phyloP scores from a whole-genome alignment of 1,284 basidiomycete genomes.

The Ceratobasidium sp. region DNA sequence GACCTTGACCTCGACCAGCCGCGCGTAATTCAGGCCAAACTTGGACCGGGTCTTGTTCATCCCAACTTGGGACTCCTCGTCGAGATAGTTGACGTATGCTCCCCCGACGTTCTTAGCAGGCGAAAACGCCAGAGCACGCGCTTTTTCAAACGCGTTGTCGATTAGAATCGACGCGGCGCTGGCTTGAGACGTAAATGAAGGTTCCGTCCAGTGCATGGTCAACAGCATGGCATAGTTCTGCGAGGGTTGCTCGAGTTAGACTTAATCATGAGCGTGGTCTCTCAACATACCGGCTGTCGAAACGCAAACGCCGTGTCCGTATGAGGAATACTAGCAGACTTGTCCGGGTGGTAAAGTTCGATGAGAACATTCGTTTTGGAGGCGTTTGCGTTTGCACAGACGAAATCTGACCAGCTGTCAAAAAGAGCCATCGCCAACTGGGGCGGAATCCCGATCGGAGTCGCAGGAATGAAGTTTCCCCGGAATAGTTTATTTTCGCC shows the following conservation, averaged over 20 bases:
- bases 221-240: slow-evolving; percentile 44
- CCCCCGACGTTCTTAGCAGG: slow-evolving; percentile 32
- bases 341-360: slow-evolving; percentile 62
- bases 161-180: slow-evolving; percentile 23
- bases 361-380: slow-evolving; percentile 55
- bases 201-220: slow-evolving; percentile 39
- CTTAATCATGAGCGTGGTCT: not conserved
- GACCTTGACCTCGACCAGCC: slow-evolving; percentile 41
- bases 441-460: slow-evolving; percentile 40
- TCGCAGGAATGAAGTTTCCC: slow-evolving; percentile 52
- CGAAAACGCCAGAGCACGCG: not conserved
- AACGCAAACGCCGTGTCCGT: slow-evolving; percentile 57
- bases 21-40: slow-evolving; percentile 43
- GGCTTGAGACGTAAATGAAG: slow-evolving; percentile 29
- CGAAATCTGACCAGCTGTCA: slow-evolving; percentile 44
- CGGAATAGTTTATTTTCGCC: slow-evolving; percentile 51
- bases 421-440: slow-evolving; percentile 35
- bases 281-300: slow-evolving; percentile 36
- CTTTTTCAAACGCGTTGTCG: slow-evolving; percentile 5
- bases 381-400: slow-evolving; percentile 17
- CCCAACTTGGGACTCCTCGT: slow-evolving; percentile 40
- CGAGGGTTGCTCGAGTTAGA: not conserved
- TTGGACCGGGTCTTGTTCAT: slow-evolving; percentile 24
- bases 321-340: slow-evolving; percentile 59
- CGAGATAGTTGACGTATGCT: slow-evolving; percentile 44